Evolutionary conservation across 495 filamentous ascomycete genomes (phyloP).

Genomic region (Neurospora africana): DNA sequence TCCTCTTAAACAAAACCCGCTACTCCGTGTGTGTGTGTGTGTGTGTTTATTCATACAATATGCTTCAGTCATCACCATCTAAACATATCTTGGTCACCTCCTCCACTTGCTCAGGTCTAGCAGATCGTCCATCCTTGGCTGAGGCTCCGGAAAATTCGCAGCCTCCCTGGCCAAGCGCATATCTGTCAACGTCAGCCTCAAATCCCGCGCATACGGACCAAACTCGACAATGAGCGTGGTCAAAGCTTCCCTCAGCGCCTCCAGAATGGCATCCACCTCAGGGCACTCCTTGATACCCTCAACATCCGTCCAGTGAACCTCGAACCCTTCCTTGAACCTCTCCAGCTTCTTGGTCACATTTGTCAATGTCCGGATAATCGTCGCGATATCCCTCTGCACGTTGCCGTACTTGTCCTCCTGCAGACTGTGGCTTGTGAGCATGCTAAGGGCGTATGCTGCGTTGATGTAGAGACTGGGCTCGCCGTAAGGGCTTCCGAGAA

Average conservation of each 20-base stretch:
- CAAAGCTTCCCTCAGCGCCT: constrained; percentile 49
- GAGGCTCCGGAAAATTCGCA: constrained; percentile 20
- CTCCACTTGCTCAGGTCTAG: not conserved
- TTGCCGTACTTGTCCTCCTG: constrained; percentile 80
- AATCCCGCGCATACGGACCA: constrained; percentile 53
- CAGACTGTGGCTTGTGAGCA: constrained; percentile 60
- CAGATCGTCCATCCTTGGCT: not conserved
- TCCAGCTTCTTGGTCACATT: constrained; percentile 58
- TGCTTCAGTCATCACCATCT: not conserved
- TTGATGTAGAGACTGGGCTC: constrained; percentile 55
- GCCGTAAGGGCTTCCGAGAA: constrained; percentile 59
- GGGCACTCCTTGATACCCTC: constrained; percentile 33
- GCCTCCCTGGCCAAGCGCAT: constrained; percentile 60
- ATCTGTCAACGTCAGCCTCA: constrained; percentile 55
- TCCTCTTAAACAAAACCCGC: not conserved
- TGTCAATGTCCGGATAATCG: constrained; percentile 61
- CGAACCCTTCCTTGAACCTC: constrained; percentile 47
- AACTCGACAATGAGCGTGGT: constrained; percentile 54
- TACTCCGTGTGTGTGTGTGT: not conserved
- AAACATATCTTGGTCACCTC: not conserved
- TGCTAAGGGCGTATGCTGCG: constrained; percentile 57
- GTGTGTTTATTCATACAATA: not conserved
- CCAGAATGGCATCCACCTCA: constrained; percentile 54
- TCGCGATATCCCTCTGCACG: constrained; percentile 66
- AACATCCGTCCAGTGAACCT: constrained; percentile 76